Evolutionary conservation across 768 basidiomycete species (phyloP), one percentile per base, ranked within the genome.

Genomic region (Steccherinum ochraceum): DNA sequence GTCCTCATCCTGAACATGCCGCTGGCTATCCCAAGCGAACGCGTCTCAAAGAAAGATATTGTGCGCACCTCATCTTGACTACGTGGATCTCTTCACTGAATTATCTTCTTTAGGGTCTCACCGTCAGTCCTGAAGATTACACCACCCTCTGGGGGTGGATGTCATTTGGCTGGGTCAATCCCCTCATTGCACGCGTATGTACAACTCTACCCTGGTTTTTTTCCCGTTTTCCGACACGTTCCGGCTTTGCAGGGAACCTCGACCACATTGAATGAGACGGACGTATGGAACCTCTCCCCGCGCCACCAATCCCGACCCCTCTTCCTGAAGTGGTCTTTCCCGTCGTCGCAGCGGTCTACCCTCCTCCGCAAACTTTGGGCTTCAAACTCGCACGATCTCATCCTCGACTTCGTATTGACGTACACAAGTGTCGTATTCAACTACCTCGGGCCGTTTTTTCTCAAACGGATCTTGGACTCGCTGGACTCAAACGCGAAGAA

Each of bases 381-480:
- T 19, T 66, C 75, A 24, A 79, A 79, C 58, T 72, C 71, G 3
- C 53, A 70, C 7, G 79, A 80, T 61, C 44, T 80, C 39, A 62
- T 71, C 24, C 53, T 89, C 41, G 91, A 93, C 61, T 82, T 84
- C 53, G 12, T 57, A 2, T 68, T 93, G 40, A 89, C 91, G 0
- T 68, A 84, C 52, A 61, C 84, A 50, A 83, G 83, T 56, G 83
- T 93, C 24, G 24, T 77, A 0, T 85, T 91, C 68, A 86, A 86
- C 58, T 95, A 93, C 66, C 75, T 81, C 0, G 78, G 80, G 0
- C 93, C 93, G 5, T 93, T 83, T 70, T 93, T 94, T 71, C 74
- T 96, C 41, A 91, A 89, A 80, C 72, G 67, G 24, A 84, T 88
- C 54, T 73, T 87, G 3, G 81, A 84, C 56, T 69, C 77, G 0